phyloP scores from a whole-genome alignment of 345 rosid genomes.

The Citrus maxima region DNA sequence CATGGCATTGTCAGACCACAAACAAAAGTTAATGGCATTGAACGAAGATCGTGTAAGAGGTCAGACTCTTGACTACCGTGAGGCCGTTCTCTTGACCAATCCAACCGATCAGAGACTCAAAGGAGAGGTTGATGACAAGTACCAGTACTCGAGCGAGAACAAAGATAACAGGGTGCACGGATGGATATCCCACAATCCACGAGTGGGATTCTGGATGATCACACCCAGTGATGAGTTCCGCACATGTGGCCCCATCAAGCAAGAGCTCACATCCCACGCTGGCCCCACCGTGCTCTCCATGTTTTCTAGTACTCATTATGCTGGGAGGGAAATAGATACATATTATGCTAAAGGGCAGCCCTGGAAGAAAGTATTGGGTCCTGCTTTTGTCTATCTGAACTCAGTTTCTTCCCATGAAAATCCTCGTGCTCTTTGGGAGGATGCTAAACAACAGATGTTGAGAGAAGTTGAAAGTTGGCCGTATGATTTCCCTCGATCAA shows the following conservation, averaged over 20 bases:
- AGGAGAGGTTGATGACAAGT: conserved; percentile 95
- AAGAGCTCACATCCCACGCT: conserved; percentile 78
- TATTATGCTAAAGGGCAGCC: conserved; percentile 40
- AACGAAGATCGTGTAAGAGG: conserved; percentile 39
- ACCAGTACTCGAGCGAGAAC: conserved; percentile 60
- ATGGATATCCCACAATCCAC: conserved; percentile 53
- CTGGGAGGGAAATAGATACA: conserved; percentile 56
- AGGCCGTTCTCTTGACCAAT: conserved; percentile 76
- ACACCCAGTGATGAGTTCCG: conserved; percentile 73
- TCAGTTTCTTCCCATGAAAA: conserved; percentile 26
- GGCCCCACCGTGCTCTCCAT: conserved; percentile 64
- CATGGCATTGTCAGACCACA: conserved; percentile 72
- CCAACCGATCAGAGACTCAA: conserved; percentile 46
- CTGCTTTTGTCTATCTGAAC: conserved; percentile 69
- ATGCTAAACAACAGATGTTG: conserved; percentile 57
- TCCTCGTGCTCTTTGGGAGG: conserved; percentile 48
- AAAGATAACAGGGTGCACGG: conserved; percentile 66
- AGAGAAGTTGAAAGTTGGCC: conserved; percentile 33
- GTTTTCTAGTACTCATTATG: conserved; percentile 75
- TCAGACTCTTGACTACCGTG: conserved; percentile 56
- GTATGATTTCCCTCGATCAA: conserved; percentile 45
- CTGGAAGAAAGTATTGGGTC: conserved; percentile 81
- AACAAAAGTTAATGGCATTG: conserved; percentile 69
- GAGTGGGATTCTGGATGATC: conserved; percentile 83
- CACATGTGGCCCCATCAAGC: conserved; percentile 64